phyloP scores from a whole-genome alignment of 2,329 filamentous ascomycete genomes.

The Xylaria sp. region DNA sequence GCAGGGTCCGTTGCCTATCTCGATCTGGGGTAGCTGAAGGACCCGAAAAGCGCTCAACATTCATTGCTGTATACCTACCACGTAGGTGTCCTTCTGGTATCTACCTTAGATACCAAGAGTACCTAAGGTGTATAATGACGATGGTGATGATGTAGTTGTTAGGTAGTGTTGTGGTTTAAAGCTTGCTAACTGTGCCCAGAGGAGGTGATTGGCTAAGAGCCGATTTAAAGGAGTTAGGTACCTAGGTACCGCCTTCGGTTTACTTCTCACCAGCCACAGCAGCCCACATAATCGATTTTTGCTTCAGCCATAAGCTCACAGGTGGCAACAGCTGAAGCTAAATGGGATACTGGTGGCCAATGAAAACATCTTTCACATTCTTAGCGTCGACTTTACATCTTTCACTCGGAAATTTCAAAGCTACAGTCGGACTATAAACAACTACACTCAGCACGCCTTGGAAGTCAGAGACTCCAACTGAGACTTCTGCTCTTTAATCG shows the following conservation, averaged over 20 bases:
- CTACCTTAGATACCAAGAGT: too few relatives aligned
- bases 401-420: slow-evolving; percentile 32
- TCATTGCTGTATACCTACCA: too few relatives aligned
- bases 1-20: too few relatives aligned
- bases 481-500: neutral
- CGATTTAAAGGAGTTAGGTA: neutral
- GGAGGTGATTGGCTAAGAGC: too few relatives aligned
- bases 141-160: too few relatives aligned
- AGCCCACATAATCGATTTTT: too few relatives aligned
- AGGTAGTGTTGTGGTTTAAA: too few relatives aligned
- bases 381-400: slow-evolving; percentile 31
- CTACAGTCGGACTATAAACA: slow-evolving; percentile 8
- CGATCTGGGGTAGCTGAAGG: too few relatives aligned
- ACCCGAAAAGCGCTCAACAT: too few relatives aligned
- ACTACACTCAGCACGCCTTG: slow-evolving; percentile 1
- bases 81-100: too few relatives aligned
- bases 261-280: neutral
- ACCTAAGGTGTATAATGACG: neutral
- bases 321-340: slow-evolving; percentile 12
- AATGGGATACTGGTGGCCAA: neutral
- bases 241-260: neutral
- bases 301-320: neutral
- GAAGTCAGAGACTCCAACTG: neutral
- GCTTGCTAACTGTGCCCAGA: too few relatives aligned
- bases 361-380: slow-evolving; percentile 25